Conservation (phyloP, 2,329 filamentous ascomycete species). For the Calonectria fujianensis region DNA sequence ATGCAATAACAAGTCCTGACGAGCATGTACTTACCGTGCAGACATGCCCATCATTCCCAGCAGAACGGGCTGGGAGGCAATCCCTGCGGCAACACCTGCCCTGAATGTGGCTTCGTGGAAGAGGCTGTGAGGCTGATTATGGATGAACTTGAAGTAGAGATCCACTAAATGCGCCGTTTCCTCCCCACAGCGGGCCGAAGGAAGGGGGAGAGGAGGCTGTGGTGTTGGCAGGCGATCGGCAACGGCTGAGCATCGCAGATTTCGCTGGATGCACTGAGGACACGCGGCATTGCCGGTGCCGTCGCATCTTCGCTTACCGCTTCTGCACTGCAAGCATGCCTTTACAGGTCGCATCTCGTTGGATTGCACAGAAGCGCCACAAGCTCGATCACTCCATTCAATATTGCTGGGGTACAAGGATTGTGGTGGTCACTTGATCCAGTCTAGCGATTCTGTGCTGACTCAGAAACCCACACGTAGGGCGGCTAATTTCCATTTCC, state of each 20-base stretch:
- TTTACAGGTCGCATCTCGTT: constrained; percentile 47
- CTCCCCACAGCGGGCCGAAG: background rate
- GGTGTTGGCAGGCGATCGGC: background rate
- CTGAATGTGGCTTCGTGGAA: constrained; percentile 49
- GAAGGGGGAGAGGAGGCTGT: fast-evolving
- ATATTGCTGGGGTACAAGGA: background rate
- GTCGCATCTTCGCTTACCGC: constrained; percentile 48
- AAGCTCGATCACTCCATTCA: background rate
- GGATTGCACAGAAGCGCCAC: background rate
- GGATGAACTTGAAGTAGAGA: constrained; percentile 49
- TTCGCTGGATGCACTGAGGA: constrained; percentile 43
- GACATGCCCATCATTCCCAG: constrained; percentile 50
- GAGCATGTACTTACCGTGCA: constrained; percentile 42
- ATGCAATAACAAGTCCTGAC: background rate
- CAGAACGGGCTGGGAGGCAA: constrained; percentile 42
- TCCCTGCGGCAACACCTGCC: constrained; percentile 36
- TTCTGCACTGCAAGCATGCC: constrained; percentile 48
- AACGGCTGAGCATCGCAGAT: constrained; percentile 39
- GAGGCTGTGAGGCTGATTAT: constrained; percentile 51
- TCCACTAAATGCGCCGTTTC: constrained; percentile 43
- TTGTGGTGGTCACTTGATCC: background rate
- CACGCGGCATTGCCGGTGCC: constrained; percentile 31
- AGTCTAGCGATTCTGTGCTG: background rate
- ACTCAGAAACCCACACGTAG: background rate
- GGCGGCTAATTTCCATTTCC: background rate